These are phyloP conservation scores for Psilocybe mexicana DNA, from an alignment of 1,284 basidiomycete genomes.

Conservation along the genomic window DNA sequence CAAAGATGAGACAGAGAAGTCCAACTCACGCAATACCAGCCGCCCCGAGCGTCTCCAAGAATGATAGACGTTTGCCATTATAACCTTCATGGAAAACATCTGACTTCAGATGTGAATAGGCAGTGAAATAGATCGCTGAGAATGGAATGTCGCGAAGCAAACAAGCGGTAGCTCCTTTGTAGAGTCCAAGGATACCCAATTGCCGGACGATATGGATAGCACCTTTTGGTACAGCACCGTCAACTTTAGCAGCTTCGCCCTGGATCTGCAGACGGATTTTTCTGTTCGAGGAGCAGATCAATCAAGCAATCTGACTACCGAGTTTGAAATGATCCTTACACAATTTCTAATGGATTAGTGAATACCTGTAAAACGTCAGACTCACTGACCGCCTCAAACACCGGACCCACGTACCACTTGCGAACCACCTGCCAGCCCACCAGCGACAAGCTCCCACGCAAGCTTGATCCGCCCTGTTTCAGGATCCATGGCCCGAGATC, in stretches of 20 bases:
- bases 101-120: conserved; percentile 85
- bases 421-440: conserved; percentile 92
- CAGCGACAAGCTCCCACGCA: conserved; percentile 87
- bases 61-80: conserved; percentile 90
- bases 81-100: conserved; percentile 96
- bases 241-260: conserved; percentile 89
- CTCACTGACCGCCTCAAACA: conserved; percentile 3
- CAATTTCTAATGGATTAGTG: conserved; percentile 94
- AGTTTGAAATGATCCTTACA: conserved; percentile 48
- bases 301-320: background rate
- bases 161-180: conserved; percentile 89
- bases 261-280: conserved; percentile 98
- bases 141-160: conserved; percentile 94
- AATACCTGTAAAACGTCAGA: conserved; percentile 63
- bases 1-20: background rate
- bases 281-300: conserved; percentile 37
- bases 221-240: conserved; percentile 78
- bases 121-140: conserved; percentile 80
- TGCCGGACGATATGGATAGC: conserved; percentile 93
- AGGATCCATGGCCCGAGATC: conserved; percentile 84
- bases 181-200: conserved; percentile 90
- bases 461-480: conserved; percentile 92
- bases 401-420: conserved; percentile 81
- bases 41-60: conserved; percentile 85
- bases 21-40: conserved; percentile 78